A percentile compares a stretch with the other conserved stretches of the same genome.
Evolutionary conservation across 2,329 filamentous ascomycete genomes (phyloP).

Genomic region (Pseudocercospora vitis): DNA sequence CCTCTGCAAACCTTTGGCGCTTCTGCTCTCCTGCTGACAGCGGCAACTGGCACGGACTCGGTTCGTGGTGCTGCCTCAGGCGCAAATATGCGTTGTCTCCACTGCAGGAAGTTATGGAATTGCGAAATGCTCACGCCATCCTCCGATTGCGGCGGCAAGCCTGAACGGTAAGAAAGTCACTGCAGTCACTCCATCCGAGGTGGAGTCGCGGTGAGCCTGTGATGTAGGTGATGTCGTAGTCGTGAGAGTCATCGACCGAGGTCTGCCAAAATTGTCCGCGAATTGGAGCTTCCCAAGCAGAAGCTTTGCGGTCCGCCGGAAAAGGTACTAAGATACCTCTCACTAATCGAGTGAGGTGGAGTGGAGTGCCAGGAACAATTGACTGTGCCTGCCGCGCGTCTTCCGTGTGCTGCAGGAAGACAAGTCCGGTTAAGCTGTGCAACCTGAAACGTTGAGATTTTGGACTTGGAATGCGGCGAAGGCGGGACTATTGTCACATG

Average conservation of each 20-base stretch:
- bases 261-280: neutral
- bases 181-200: neutral
- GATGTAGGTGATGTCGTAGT: neutral
- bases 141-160: neutral
- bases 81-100: no score
- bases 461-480: neutral
- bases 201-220: neutral
- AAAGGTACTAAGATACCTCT: neutral
- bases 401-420: neutral
- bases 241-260: neutral
- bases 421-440: slow-evolving; percentile 1
- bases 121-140: no score
- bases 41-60: no score
- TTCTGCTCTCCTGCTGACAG: no score
- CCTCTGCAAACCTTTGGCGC: no score
- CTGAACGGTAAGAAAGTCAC: neutral
- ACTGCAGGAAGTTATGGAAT: no score
- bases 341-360: neutral
- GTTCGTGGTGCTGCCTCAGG: no score
- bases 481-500: neutral
- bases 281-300: neutral
- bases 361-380: neutral
- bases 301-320: neutral
- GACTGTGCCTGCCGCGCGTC: neutral
- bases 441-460: slow-evolving; percentile 5